phyloP scores from a whole-genome alignment of 2,329 filamentous ascomycete species.

The Bimuria novae-zelandiae region DNA sequence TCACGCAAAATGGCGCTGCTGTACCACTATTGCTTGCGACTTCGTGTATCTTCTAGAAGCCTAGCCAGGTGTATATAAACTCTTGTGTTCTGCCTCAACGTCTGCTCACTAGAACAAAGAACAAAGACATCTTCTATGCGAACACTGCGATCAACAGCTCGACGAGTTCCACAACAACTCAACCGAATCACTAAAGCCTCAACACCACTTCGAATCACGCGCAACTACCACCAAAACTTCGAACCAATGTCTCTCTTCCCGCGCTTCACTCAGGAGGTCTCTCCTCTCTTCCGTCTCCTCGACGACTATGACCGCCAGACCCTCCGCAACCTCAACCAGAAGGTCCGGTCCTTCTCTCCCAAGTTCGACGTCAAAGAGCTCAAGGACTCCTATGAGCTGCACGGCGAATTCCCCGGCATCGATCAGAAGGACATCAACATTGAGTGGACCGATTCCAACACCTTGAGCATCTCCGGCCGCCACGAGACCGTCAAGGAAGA shows the following conservation, averaged over 20 bases:
- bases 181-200: slow-evolving; percentile 13
- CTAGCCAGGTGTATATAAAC: slow-evolving; percentile 8
- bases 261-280: slow-evolving; percentile 48
- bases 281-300: slow-evolving; percentile 53
- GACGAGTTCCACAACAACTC: slow-evolving; percentile 38
- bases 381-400: slow-evolving; percentile 70
- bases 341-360: slow-evolving; percentile 63
- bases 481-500: slow-evolving; percentile 67
- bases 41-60: background rate
- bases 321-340: slow-evolving; percentile 32
- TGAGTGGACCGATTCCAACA: slow-evolving; percentile 78
- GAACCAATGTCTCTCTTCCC: slow-evolving; percentile 49
- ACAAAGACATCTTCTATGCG: slow-evolving; percentile 41
- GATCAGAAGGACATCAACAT: slow-evolving; percentile 74
- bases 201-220: slow-evolving; percentile 16
- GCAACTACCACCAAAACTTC: slow-evolving; percentile 35
- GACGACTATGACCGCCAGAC: slow-evolving; percentile 52
- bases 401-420: slow-evolving; percentile 79
- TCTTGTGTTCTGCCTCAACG: slow-evolving; percentile 9
- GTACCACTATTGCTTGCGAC: too few relatives aligned
- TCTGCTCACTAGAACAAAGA: slow-evolving; percentile 31
- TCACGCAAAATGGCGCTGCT: too few relatives aligned
- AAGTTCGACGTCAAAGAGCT: slow-evolving; percentile 80
- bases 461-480: slow-evolving; percentile 70
- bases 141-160: slow-evolving; percentile 40